A percentile compares a stretch with the other conserved stretches of the same genome.
Conservation (phyloP, 768 basidiomycete species). For the Phanerochaete sordida region DNA sequence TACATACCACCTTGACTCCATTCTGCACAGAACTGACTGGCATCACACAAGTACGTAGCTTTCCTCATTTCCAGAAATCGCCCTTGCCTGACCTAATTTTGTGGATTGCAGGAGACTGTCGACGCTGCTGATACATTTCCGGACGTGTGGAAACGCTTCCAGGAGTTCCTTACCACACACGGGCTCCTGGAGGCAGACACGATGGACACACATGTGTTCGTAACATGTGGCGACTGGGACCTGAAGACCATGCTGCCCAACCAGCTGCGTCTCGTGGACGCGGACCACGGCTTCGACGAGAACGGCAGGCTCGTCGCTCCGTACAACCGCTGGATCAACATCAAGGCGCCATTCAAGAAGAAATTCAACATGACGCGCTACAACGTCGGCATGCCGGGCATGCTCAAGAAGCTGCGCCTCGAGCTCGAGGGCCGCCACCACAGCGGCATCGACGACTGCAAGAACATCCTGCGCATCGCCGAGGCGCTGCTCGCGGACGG, state of each 20-base stretch:
- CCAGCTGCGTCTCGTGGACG: constrained; percentile 20
- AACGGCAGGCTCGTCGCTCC: constrained; percentile 15
- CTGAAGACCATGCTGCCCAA: constrained; percentile 27
- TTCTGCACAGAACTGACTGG: constrained; percentile 28
- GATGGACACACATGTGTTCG: constrained; percentile 14
- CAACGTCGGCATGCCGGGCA: constrained; percentile 21
- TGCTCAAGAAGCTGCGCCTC: constrained; percentile 22
- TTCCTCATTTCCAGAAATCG: background rate
- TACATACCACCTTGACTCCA: constrained; percentile 19
- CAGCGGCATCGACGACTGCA: constrained; percentile 30
- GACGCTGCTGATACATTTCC: constrained; percentile 23
- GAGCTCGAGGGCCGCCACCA: constrained; percentile 26
- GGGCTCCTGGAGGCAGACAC: constrained; percentile 15
- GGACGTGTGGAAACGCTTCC: constrained; percentile 25
- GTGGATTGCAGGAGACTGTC: constrained; percentile 19
- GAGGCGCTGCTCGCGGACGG: constrained; percentile 21
- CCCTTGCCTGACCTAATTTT: background rate
- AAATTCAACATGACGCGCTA: constrained; percentile 13
- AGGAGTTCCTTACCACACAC: constrained; percentile 18
- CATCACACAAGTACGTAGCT: constrained; percentile 21
- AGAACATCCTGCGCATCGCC: constrained; percentile 26
- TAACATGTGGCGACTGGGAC: constrained; percentile 31
- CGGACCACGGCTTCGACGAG: constrained; percentile 13
- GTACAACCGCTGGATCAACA: constrained; percentile 25
- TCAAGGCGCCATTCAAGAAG: constrained; percentile 22